These are phyloP conservation scores for Populus ilicifolia DNA, from an alignment of 345 rosid species.

Conservation along the genomic window DNA sequence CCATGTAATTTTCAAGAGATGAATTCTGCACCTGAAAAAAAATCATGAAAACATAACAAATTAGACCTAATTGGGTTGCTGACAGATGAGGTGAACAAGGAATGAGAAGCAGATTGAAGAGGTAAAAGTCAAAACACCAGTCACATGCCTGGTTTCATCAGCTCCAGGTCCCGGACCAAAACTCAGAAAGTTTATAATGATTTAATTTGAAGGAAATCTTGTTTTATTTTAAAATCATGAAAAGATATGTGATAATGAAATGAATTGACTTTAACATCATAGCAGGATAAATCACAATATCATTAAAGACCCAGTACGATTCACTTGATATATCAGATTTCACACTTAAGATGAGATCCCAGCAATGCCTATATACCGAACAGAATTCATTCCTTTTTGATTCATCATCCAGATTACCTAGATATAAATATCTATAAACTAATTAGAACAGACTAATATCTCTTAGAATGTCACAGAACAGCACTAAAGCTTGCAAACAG, in stretches of 20 bases:
- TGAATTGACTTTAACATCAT: neutral
- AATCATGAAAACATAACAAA: neutral
- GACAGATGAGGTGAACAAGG: neutral
- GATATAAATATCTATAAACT: too few species aligned
- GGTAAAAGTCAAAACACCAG: neutral
- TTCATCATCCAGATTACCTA: neutral
- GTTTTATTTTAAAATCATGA: neutral
- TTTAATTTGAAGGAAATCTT: neutral
- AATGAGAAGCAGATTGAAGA: neutral
- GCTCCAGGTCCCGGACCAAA: neutral
- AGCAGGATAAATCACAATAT: neutral
- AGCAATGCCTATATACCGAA: neutral
- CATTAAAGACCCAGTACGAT: neutral
- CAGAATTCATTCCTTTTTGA: neutral
- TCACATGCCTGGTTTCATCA: neutral
- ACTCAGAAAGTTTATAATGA: neutral
- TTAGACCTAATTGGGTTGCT: neutral
- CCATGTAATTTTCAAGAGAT: constrained; percentile 53
- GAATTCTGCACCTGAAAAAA: constrained; percentile 54
- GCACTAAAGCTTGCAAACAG: neutral
- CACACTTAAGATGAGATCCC: neutral
- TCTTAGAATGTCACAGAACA: neutral
- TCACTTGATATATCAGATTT: neutral
- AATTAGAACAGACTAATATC: neutral
- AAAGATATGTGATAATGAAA: neutral